phyloP scores from a whole-genome alignment of 192 early-diverging fungal species.

The Phlyctochytrium bullatum region DNA sequence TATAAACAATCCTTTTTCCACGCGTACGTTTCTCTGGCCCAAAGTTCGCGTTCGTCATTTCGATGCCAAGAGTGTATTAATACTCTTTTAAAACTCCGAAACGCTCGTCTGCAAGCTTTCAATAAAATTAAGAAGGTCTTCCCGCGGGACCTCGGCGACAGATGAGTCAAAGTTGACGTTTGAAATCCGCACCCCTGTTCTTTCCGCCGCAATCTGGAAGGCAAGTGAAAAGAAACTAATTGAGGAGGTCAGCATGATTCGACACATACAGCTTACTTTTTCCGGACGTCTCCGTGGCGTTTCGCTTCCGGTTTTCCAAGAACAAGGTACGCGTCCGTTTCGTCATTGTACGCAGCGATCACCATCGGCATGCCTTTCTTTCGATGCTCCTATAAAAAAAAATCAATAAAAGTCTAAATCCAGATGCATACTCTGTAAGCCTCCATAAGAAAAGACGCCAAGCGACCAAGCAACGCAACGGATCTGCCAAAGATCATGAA shows the following conservation, averaged over 20 bases:
- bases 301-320: constrained; percentile 59
- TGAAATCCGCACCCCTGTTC: constrained; percentile 59
- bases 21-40: too few species aligned
- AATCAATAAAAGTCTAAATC: not conserved
- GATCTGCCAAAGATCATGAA: constrained; percentile 42
- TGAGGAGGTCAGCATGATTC: not conserved
- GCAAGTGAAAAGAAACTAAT: constrained; percentile 51
- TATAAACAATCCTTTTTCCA: too few species aligned
- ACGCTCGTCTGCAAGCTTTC: constrained; percentile 33
- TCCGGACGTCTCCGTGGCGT: constrained; percentile 40
- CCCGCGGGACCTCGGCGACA: constrained; percentile 69
- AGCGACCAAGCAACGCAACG: constrained; percentile 54
- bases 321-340: constrained; percentile 63
- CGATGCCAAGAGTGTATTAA: too few species aligned
- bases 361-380: constrained; percentile 74
- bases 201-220: constrained; percentile 73
- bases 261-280: constrained; percentile 27
- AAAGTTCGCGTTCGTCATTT: too few species aligned
- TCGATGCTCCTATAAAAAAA: constrained; percentile 60
- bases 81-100: too few species aligned
- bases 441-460: constrained; percentile 82
- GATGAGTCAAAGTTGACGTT: constrained; percentile 84
- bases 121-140: constrained; percentile 61
- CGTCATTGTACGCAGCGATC: constrained; percentile 67
- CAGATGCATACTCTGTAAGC: constrained; percentile 57